phyloP scores from a whole-genome alignment of 2,329 filamentous ascomycete genomes.

The Ascocoryne sarcoides region DNA sequence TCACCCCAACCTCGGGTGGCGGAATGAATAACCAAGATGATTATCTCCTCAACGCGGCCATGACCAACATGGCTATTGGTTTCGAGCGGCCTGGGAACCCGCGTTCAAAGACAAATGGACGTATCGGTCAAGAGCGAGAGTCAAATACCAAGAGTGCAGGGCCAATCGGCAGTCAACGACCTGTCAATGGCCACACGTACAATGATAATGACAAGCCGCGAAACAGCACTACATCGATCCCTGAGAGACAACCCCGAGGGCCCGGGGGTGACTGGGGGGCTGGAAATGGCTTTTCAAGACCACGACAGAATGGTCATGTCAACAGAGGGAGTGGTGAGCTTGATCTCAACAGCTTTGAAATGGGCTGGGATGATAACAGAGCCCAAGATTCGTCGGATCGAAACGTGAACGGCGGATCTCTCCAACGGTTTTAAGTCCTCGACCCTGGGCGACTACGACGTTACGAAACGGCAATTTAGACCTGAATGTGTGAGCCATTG shows the following conservation, averaged over 20 bases:
- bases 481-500: not conserved
- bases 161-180: conserved; percentile 57
- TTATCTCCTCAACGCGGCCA: conserved; percentile 36
- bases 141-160: conserved; percentile 36
- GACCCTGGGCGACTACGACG: not conserved
- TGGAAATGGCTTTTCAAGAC: conserved; percentile 44
- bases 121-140: conserved; percentile 43
- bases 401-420: conserved; percentile 9
- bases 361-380: conserved; percentile 24
- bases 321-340: conserved; percentile 47
- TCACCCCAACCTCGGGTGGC: conserved; percentile 77
- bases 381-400: conserved; percentile 27
- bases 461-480: not conserved
- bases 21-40: conserved; percentile 30
- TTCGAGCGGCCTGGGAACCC: conserved; percentile 24
- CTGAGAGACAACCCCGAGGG: conserved; percentile 55
- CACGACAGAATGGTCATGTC: conserved; percentile 50
- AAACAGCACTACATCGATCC: conserved; percentile 31
- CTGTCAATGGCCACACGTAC: conserved; percentile 31
- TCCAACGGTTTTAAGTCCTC: not conserved
- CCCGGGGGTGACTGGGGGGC: conserved; percentile 48
- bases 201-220: conserved; percentile 21
- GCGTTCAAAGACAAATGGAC: conserved; percentile 28
- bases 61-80: conserved; percentile 51
- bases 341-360: conserved; percentile 18